phyloP scores from a whole-genome alignment of 176 grass and related monocot species.

The Phragmites australis region DNA sequence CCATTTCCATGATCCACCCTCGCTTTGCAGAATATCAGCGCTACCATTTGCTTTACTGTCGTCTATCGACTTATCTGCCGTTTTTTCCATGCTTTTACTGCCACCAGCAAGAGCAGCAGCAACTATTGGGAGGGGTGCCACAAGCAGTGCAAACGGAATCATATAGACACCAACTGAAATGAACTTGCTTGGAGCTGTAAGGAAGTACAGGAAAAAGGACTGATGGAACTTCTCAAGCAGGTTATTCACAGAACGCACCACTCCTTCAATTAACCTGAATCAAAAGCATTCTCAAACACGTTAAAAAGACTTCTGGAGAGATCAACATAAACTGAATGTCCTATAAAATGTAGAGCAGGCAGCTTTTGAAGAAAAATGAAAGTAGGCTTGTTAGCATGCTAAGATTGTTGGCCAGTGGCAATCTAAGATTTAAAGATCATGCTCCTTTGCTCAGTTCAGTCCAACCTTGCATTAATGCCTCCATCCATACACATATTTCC shows the following conservation, averaged over 20 bases:
- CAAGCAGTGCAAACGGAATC: constrained; percentile 84
- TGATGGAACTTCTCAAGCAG: constrained; percentile 98
- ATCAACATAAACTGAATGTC: constrained; percentile 5
- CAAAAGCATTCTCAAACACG: constrained; percentile 29
- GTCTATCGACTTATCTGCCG: background rate
- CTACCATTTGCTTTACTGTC: constrained; percentile 7
- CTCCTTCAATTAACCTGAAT: constrained; percentile 94
- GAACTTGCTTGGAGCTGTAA: constrained; percentile 88
- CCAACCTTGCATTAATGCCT: background rate
- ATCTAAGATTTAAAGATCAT: background rate
- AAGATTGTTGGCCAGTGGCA: background rate
- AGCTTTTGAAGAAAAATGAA: constrained; percentile 32
- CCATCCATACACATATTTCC: background rate
- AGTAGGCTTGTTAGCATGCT: background rate
- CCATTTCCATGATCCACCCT: constrained; percentile 73
- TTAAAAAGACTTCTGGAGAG: constrained; percentile 1
- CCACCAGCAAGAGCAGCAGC: constrained; percentile 74
- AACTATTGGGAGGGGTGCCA: constrained; percentile 80
- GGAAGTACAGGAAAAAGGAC: constrained; percentile 96
- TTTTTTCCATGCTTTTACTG: constrained; percentile 33
- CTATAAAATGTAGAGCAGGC: background rate
- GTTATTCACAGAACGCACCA: constrained; percentile 84
- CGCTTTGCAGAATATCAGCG: constrained; percentile 32
- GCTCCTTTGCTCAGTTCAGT: background rate
- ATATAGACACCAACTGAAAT: constrained; percentile 96